Evolutionary conservation across 805 yeast species (phyloP).

Genomic region (Priceomyces haplophilus): DNA sequence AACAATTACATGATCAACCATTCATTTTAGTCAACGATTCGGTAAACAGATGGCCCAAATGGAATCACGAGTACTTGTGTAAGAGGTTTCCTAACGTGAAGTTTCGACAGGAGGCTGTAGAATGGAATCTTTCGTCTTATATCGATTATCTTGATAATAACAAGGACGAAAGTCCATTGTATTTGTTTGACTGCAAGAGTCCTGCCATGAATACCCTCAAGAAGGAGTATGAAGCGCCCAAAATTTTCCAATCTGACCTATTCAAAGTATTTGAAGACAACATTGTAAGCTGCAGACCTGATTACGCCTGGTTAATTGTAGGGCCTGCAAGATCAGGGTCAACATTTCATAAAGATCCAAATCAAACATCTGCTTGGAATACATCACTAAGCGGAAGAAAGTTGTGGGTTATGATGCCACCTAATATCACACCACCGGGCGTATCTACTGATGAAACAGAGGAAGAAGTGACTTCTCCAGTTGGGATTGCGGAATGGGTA

Average conservation of each 20-base stretch:
- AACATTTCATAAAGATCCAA: slow-evolving; percentile 91
- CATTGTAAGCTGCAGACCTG: slow-evolving; percentile 62
- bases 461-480: slow-evolving; percentile 86
- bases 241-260: slow-evolving; percentile 54
- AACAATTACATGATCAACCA: slow-evolving; percentile 51
- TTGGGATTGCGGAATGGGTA: slow-evolving; percentile 93
- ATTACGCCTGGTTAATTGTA: slow-evolving; percentile 86
- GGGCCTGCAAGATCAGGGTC: slow-evolving; percentile 85
- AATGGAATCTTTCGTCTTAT: slow-evolving; percentile 69
- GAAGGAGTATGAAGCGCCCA: slow-evolving; percentile 53
- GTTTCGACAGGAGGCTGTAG: slow-evolving; percentile 83
- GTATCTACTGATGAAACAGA: slow-evolving; percentile 73
- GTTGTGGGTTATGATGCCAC: slow-evolving; percentile 88
- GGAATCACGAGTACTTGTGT: slow-evolving; percentile 54
- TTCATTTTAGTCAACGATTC: slow-evolving; percentile 50
- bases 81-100: slow-evolving; percentile 53
- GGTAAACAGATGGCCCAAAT: slow-evolving; percentile 55
- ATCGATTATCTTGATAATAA: slow-evolving; percentile 58
- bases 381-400: slow-evolving; percentile 70
- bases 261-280: slow-evolving; percentile 50
- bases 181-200: slow-evolving; percentile 79
- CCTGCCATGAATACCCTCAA: slow-evolving; percentile 58
- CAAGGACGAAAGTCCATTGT: slow-evolving; percentile 79
- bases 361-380: slow-evolving; percentile 89
- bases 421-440: slow-evolving; percentile 76